Evolutionary conservation across 257 asterid genomes (phyloP), one percentile per base, ranked within the genome.

Genomic region (Gentiana dahurica): DNA sequence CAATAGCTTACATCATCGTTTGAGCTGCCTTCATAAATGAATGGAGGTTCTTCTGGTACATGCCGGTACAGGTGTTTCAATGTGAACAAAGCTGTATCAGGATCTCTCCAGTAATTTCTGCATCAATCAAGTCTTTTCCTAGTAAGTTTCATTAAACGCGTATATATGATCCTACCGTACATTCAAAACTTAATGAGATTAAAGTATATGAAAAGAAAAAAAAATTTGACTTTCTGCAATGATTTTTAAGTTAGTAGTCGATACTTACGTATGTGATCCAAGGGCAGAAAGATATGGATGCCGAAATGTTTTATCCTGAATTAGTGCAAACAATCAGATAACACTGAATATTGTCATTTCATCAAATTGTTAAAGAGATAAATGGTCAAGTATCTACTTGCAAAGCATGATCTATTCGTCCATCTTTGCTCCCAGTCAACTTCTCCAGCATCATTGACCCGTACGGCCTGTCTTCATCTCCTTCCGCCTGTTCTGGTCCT

Each of bases 31-130:
- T 68, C 85, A 5, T 3, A 9, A 1, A 50, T 69, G 6, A 79
- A 71, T 51, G 36, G 15, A 3, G 90, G 83, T 57, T 77, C 81
- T 53, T 92, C 94, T 4, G 85, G 78, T 68, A 85, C 83, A 52
- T 81, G 89, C 10, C 83, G 80, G 41, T 88, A 92, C 74, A 92
- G 76, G 77, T 92, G 94, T 73, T 77, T 88, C 72, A 92, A 64
- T 60, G 88, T 88, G 81, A 92, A 92, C 53, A 92, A 94, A 44
- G 95, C 97, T 0, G 99, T 88, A 67, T 92, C 99, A 2, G 71
- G 61, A 63, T 92, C 97, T 59, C 95, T 80, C 97, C 99, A 92
- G 69, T 92, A 92, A 74, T 88, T 92, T 61, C 98, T 91, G 84
- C 51, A 57, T 34, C 68, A 51, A 49, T 34, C 50, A 51, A 64